phyloP scores from a whole-genome alignment of 2,329 filamentous ascomycete species.

The Sclerotinia subarctica region DNA sequence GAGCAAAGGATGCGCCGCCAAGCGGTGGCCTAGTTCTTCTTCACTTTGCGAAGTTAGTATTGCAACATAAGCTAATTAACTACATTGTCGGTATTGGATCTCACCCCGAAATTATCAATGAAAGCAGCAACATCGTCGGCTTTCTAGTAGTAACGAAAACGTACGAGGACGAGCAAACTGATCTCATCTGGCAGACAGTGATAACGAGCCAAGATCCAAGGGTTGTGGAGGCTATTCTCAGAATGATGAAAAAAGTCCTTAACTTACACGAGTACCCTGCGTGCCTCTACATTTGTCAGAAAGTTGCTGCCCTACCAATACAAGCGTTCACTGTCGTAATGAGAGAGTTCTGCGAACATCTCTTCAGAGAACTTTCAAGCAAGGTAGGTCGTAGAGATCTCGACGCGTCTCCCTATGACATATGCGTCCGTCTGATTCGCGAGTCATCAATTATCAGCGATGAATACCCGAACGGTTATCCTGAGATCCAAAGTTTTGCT shows the following conservation, averaged over 20 bases:
- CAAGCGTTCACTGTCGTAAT: slow-evolving; percentile 60
- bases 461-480: slow-evolving; percentile 54
- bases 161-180: slow-evolving; percentile 69
- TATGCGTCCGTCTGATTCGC: slow-evolving; percentile 66
- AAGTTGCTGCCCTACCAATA: slow-evolving; percentile 63
- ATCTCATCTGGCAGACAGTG: slow-evolving; percentile 81
- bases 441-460: slow-evolving; percentile 61
- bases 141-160: slow-evolving; percentile 79
- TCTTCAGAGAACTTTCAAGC: slow-evolving; percentile 45
- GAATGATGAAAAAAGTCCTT: slow-evolving; percentile 54
- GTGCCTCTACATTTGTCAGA: slow-evolving; percentile 66
- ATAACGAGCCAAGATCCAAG: slow-evolving; percentile 78
- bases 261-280: slow-evolving; percentile 48
- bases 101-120: slow-evolving; percentile 82
- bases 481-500: slow-evolving; percentile 63
- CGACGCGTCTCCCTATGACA: slow-evolving; percentile 49
- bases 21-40: slow-evolving; percentile 54
- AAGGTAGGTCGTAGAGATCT: slow-evolving; percentile 46
- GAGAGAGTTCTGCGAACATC: slow-evolving; percentile 56
- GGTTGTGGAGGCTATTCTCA: slow-evolving; percentile 74
- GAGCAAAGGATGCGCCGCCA: slow-evolving; percentile 36
- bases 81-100: slow-evolving; percentile 90
- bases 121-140: slow-evolving; percentile 79
- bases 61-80: slow-evolving; percentile 68
- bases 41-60: slow-evolving; percentile 67